These are phyloP conservation scores for Garcia nutans DNA, from an alignment of 345 rosid species.

Conservation along the genomic window DNA sequence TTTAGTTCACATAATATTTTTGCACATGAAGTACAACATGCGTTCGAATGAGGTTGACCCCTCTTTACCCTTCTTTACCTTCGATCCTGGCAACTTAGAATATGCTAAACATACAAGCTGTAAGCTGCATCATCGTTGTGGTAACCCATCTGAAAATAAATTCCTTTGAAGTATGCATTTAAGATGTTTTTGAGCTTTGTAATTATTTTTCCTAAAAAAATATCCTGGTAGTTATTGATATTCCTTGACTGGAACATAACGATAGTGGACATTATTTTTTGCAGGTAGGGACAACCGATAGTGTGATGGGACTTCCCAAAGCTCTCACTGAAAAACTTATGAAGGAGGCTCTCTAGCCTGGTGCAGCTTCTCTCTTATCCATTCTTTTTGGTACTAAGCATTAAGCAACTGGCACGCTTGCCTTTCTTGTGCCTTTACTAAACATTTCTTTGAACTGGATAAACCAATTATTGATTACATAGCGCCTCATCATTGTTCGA, in stretches of 20 bases:
- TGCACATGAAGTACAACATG: no score
- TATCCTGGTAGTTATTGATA: not conserved
- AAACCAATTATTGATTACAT: not conserved
- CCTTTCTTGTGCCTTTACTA: not conserved
- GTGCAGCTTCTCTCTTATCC: not conserved
- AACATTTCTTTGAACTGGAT: not conserved
- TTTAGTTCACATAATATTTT: no score
- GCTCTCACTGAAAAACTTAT: slow-evolving; percentile 62
- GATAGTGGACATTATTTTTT: not conserved
- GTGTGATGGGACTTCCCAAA: slow-evolving; percentile 93
- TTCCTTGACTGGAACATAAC: not conserved
- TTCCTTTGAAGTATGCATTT: not conserved
- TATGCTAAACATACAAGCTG: not conserved
- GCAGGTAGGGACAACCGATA: slow-evolving; percentile 88
- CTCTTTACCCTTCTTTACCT: no score
- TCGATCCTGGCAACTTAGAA: not conserved
- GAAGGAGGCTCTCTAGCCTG: slow-evolving; percentile 44
- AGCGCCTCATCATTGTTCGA: not conserved
- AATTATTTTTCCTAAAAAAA: not conserved
- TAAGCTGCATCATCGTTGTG: not conserved
- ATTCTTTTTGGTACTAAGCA: not conserved
- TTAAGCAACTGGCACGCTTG: not conserved
- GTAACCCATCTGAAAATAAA: not conserved
- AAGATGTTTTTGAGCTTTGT: not conserved
- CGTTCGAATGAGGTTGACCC: no score